These are phyloP conservation scores for Populus hybrid DNA, from an alignment of 441 rosid genomes.

Conservation along the genomic window DNA sequence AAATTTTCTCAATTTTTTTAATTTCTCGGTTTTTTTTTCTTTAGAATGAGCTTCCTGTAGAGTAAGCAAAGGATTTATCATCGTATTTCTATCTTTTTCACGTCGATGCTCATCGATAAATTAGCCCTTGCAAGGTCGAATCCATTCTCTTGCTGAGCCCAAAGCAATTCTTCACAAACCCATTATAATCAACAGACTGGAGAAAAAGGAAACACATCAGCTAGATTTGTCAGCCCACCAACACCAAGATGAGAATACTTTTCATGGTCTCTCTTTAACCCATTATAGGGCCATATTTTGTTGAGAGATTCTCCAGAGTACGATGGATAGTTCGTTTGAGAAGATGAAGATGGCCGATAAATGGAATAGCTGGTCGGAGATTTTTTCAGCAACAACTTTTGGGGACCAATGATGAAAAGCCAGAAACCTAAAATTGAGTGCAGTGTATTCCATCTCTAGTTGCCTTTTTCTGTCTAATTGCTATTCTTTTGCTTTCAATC, in stretches of 20 bases:
- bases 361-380: background rate
- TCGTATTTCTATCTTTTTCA: background rate
- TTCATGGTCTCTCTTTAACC: background rate
- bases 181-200: conserved; percentile 8
- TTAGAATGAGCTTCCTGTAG: conserved; percentile 10
- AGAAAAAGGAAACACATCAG: conserved; percentile 4
- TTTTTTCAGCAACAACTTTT: no score
- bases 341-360: conserved; percentile 7
- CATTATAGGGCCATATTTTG: no score
- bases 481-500: no score
- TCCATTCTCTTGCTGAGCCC: background rate
- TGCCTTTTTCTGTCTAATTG: no score
- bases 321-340: background rate
- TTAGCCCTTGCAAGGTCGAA: background rate
- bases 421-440: no score
- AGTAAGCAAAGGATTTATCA: conserved; percentile 18
- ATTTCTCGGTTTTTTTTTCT: no score
- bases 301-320: no score
- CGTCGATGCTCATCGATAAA: conserved; percentile 15
- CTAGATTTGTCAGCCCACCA: background rate
- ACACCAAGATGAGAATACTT: background rate
- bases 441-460: no score
- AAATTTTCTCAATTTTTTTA: no score
- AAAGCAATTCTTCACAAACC: background rate
- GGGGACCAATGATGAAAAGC: no score